Evolutionary conservation across 805 yeast genomes (phyloP).

Genomic region (Candida golubevii): DNA sequence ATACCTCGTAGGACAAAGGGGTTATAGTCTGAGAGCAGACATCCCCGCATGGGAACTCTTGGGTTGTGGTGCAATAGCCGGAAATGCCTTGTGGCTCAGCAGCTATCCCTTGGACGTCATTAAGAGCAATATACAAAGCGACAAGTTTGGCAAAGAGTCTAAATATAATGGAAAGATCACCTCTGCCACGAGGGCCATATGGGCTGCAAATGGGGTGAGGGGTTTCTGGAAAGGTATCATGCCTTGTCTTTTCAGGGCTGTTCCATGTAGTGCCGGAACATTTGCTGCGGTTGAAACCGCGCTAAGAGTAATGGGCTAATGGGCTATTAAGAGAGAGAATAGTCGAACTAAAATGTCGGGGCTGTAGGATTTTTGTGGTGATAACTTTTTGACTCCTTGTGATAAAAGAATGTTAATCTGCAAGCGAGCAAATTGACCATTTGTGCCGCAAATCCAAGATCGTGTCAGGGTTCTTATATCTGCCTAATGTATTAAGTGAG

Average conservation of each 20-base stretch:
- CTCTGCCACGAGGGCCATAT: conserved; percentile 37
- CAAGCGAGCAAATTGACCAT: too few relatives aligned
- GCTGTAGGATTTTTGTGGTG: too few relatives aligned
- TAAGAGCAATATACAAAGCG: conserved; percentile 51
- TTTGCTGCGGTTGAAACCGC: conserved; percentile 74
- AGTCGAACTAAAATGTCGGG: too few relatives aligned
- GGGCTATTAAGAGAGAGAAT: too few relatives aligned
- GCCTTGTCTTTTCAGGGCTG: conserved; percentile 57
- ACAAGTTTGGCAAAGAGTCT: conserved; percentile 41
- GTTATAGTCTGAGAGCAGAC: conserved; percentile 40
- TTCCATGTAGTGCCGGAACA: conserved; percentile 69
- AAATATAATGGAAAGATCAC: conserved; percentile 39
- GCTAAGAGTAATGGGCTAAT: conserved; percentile 48
- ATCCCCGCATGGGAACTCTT: conserved; percentile 54
- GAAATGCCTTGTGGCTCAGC: conserved; percentile 61
- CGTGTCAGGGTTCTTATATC: too few relatives aligned
- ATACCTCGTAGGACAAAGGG: conserved; percentile 28
- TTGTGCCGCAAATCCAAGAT: too few relatives aligned
- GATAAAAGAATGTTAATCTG: too few relatives aligned
- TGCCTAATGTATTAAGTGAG: too few relatives aligned
- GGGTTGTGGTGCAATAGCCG: conserved; percentile 59
- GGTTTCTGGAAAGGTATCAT: conserved; percentile 64
- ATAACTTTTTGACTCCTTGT: background rate
- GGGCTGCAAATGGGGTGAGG: conserved; percentile 38
- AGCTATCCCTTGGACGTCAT: conserved; percentile 52